Evolutionary conservation across 176 grass and related monocot genomes (phyloP).

Genomic region (Guadua angustifolia): DNA sequence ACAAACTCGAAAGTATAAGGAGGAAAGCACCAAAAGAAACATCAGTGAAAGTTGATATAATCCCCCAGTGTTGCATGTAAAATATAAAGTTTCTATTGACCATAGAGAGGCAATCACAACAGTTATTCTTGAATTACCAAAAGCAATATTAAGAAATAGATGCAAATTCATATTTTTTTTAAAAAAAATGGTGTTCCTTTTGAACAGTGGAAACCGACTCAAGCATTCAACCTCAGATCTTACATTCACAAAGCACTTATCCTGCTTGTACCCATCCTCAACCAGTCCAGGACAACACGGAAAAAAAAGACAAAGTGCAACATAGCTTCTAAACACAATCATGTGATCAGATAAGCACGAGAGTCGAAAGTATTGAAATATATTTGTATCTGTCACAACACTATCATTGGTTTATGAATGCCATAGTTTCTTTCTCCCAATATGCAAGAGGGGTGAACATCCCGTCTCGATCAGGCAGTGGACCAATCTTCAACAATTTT

Average conservation of each 20-base stretch:
- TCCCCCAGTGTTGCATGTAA: background rate
- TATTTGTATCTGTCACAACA: background rate
- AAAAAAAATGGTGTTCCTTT: background rate
- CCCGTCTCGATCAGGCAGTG: background rate
- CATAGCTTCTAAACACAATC: constrained; percentile 3
- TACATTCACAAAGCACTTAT: background rate
- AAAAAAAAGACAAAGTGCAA: background rate
- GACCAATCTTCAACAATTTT: background rate
- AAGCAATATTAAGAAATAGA: constrained; percentile 18
- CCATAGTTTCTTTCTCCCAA: constrained; percentile 3
- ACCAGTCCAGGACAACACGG: background rate
- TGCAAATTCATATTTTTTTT: background rate
- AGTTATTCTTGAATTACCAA: constrained; percentile 11
- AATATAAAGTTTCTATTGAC: constrained; percentile 15
- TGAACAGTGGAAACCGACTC: background rate
- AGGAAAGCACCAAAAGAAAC: constrained; percentile 20
- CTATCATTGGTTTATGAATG: background rate
- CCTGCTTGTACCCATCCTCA: background rate
- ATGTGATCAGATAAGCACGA: background rate
- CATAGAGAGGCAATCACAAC: constrained; percentile 19
- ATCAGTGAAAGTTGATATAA: background rate
- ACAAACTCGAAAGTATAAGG: background rate
- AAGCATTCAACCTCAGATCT: background rate
- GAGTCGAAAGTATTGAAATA: background rate
- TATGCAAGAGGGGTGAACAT: background rate